Evolutionary conservation across 768 basidiomycete genomes (phyloP).

Genomic region (Russula brevipes): DNA sequence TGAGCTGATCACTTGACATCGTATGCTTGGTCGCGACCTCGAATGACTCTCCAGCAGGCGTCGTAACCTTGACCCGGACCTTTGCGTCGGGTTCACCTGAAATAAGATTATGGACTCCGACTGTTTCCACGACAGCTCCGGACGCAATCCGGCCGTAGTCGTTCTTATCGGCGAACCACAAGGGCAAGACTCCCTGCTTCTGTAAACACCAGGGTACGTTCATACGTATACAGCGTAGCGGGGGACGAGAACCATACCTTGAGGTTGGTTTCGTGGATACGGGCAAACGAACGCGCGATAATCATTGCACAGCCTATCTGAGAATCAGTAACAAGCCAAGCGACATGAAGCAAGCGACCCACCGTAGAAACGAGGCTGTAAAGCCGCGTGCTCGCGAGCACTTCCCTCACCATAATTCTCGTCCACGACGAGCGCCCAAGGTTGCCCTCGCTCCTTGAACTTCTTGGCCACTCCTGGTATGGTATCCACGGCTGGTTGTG

Average conservation of each 20-base stretch:
- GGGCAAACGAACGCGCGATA: conserved; percentile 89
- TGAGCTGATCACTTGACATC: conserved; percentile 83
- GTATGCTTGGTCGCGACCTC: conserved; percentile 79
- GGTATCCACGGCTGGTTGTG: conserved; percentile 55
- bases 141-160: conserved; percentile 83
- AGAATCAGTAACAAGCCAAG: conserved; percentile 1
- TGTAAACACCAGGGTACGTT: conserved; percentile 31
- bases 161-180: conserved; percentile 85
- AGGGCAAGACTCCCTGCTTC: conserved; percentile 97
- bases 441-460: conserved; percentile 74
- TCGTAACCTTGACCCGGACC: conserved; percentile 59
- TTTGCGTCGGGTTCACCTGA: conserved; percentile 38
- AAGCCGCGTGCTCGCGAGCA: conserved; percentile 94
- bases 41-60: conserved; percentile 54
- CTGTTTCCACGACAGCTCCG: conserved; percentile 77
- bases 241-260: conserved; percentile 49
- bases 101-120: conserved; percentile 70
- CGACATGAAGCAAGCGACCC: conserved; percentile 16
- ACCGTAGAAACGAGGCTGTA: conserved; percentile 95
- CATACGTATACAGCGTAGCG: background rate
- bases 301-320: conserved; percentile 77
- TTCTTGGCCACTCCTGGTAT: conserved; percentile 90
- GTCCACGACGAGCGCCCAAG: conserved; percentile 92
- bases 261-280: conserved; percentile 97
- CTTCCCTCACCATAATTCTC: conserved; percentile 98